Base-by-base conservation (phyloP, 106 monocot genomes). In the Gastrodia elata region DNA sequence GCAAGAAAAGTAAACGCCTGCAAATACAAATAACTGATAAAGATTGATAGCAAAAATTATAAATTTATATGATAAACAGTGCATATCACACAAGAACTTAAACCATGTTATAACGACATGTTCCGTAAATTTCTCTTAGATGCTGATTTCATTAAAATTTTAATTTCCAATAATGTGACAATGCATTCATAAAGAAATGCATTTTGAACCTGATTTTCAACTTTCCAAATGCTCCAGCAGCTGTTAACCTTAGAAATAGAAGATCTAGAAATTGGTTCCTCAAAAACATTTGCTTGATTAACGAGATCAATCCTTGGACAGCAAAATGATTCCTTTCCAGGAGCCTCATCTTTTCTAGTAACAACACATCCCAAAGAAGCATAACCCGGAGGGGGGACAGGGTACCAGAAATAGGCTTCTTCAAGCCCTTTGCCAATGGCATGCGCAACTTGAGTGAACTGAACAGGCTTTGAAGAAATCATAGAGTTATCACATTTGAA, bases 171-270 rank as follows among this genome's bases (percentile, higher is more conserved):
- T 70, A 42, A 14, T 42, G 34, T 46, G 41, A 69, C 36, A 75
- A 39, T 15, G 40, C 32, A 61, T 5, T 61, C 8, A 61, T 6
- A 61, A 61, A 61, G 15, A 10, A 26, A 55, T 15, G n/a, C n/a
- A 48, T 20, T 11, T 41, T 67, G 33, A 65, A 97, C 97, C 97
- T 97, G 97, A 82, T 97, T 97, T 79, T 86, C 88, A 76, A 97
- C 84, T 93, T 88, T 93, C 97, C 97, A 97, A 61, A 97, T 88
- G 74, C 97, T 97, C 97, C 88, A 94, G 84, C 91, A 92, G 56
- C 73, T 88, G 10, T 88, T 68, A 39, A 86, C 92, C 75, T 88
- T 97, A 27, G 88, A 77, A 65, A 72, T 83, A 28, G 83, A 84
- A 18, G 97, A 93, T 76, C 82, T 84, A 71, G 88, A 90, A 41